Percentiles rank a stretch among this genome's conserved stretches.
These are phyloP conservation scores for Oemleria cerasiformis DNA, from an alignment of 306 rosid genomes.

Conservation along the genomic window DNA sequence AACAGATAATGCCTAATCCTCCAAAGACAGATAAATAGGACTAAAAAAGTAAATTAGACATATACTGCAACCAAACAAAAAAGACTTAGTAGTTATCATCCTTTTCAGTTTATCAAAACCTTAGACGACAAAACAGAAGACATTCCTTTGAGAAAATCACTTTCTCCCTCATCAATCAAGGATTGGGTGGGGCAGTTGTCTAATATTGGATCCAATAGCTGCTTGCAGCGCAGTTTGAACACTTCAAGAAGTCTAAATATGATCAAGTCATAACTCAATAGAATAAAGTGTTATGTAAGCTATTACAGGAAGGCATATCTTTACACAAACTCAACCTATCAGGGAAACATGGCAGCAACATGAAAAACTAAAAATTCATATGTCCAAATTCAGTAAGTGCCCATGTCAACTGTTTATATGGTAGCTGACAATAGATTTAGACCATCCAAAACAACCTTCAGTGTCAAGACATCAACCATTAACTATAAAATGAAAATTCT, in stretches of 20 bases:
- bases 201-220: not conserved
- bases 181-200: not conserved
- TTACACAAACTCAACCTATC: not conserved
- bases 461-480: not conserved
- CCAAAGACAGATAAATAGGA: not conserved
- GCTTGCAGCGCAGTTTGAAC: not conserved
- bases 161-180: not conserved
- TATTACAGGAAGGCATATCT: not conserved
- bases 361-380: not conserved
- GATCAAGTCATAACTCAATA: not conserved
- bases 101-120: not conserved
- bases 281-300: too few relatives aligned
- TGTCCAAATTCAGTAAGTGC: not conserved
- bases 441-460: not conserved
- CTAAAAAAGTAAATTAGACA: not conserved
- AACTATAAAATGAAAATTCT: not conserved
- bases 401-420: not conserved
- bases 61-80: not conserved
- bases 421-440: not conserved
- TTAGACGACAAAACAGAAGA: not conserved
- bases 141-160: not conserved
- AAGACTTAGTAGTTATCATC: not conserved
- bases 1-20: conserved; percentile 3
- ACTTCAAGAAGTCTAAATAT: not conserved
- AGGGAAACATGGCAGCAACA: not conserved